Base-by-base conservation (phyloP, 331 rosid genomes). In the Spiraea crenata region DNA sequence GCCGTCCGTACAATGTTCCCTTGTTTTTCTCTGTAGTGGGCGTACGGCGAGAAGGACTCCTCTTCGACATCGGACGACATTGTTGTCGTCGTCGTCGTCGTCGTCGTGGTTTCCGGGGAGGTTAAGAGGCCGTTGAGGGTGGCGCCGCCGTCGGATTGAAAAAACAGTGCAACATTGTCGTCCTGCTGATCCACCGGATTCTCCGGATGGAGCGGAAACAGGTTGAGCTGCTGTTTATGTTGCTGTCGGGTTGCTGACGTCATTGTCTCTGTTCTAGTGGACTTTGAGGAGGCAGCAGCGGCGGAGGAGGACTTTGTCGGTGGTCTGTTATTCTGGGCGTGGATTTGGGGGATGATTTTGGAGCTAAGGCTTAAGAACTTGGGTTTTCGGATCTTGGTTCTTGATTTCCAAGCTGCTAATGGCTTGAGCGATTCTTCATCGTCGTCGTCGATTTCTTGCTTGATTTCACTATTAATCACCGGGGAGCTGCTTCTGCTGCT, bases 141-240 rank as follows among this genome's bases (percentile, higher is more conserved):
- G 60, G 86, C 89, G 9, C 74, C 80, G 25, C 74, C 89, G 44
- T 86, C 82, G 35, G 93, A 73, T 45, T 80, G 58, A 80, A 91
- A 91, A 55, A 95, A 86, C 14, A 87, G 3, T 2, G 93, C 92
- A 5, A 89, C 91, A 86, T 85, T 71, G 38, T 85, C 95, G 41
- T 89, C 95, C 12, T 72, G 80, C 48, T 16, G 45, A 1, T 86
- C 78, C 13, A 71, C 80, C 16, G 38, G 20, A 60, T 72, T 84
- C n/a, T 89, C 97, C 1, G 96, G 89, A 57, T 88, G 88, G 10
- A 81, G 72, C 9, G 96, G 92, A 38, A 86, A 85, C 10, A 86
- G 81, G 44, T 86, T 85, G 17, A 81, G 82, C 70, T 87, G 85
- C 2, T 74, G 74, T 6, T 74, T 77, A 13, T 19, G 55, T 3